Conservation (phyloP, 805 yeast genomes). For the Candida broadrunensis region DNA sequence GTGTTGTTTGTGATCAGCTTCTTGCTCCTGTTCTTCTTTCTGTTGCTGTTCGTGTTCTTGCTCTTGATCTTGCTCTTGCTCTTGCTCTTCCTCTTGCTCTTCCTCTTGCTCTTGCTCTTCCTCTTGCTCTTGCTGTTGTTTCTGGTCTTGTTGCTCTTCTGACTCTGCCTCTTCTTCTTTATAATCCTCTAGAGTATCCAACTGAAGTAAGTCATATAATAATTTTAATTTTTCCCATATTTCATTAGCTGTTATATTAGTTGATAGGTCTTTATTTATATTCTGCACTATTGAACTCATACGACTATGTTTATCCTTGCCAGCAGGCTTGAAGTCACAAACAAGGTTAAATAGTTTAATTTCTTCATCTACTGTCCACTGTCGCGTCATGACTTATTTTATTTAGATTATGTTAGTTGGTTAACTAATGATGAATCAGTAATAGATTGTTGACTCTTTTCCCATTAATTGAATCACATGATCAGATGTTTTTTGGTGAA, state of each 20-base stretch:
- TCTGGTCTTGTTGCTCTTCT: slow-evolving; percentile 4
- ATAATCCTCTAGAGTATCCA: slow-evolving; percentile 3
- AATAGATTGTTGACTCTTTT: no score
- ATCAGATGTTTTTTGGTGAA: no score
- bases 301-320: slow-evolving; percentile 44
- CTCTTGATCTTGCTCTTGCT: slow-evolving; percentile 3
- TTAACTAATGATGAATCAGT: no score
- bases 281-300: slow-evolving; percentile 40
- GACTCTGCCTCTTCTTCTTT: slow-evolving; percentile 6
- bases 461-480: no score
- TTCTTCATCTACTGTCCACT: slow-evolving; percentile 64
- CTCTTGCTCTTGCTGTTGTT: background rate
- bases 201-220: slow-evolving; percentile 47
- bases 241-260: slow-evolving; percentile 43
- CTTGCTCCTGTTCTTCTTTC: slow-evolving; percentile 1
- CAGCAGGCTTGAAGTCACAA: slow-evolving; percentile 69
- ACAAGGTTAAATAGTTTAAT: slow-evolving; percentile 57
- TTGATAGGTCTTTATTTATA: slow-evolving; percentile 26
- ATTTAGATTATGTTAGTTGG: no score
- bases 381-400: slow-evolving; percentile 8
- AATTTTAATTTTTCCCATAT: slow-evolving; percentile 55
- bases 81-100: slow-evolving; percentile 8
- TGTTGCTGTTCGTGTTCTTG: slow-evolving; percentile 5
- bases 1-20: background rate
- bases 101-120: slow-evolving; percentile 20